Evolutionary conservation across 2,329 filamentous ascomycete genomes (phyloP).

Genomic region (Colletotrichum sp.): DNA sequence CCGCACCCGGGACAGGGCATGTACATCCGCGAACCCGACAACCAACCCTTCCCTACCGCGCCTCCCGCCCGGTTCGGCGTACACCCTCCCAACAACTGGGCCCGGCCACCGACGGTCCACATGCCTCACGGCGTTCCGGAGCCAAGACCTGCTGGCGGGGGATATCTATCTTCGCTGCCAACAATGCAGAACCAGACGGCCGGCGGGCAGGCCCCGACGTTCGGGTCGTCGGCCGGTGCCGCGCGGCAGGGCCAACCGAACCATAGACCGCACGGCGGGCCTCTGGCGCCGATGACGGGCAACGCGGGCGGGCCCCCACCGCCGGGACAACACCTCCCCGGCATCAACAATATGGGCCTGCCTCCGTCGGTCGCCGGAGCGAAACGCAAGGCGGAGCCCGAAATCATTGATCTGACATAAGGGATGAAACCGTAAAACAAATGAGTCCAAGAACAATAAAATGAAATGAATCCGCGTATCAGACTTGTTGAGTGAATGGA

Average conservation of each 20-base stretch:
- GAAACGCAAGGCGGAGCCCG: conserved; percentile 13
- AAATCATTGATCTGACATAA: conserved; percentile 9
- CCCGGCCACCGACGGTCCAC: neutral
- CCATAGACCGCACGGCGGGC: neutral
- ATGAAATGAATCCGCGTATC: neutral
- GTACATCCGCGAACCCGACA: neutral
- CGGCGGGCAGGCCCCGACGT: neutral
- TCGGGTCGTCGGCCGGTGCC: neutral
- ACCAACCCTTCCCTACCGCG: neutral
- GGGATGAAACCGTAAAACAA: neutral
- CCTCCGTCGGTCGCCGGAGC: neutral
- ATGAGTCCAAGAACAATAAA: neutral
- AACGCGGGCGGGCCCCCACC: neutral
- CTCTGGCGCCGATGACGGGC: neutral
- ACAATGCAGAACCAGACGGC: neutral
- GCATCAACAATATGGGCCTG: neutral
- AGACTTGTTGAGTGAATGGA: neutral
- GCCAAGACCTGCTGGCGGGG: neutral
- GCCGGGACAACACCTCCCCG: neutral
- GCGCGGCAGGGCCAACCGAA: neutral
- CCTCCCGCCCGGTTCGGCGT: neutral
- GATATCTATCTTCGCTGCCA: neutral
- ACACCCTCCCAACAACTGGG: neutral
- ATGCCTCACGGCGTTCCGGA: neutral
- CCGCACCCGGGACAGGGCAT: neutral